Percentiles rank a stretch among this genome's conserved stretches.
Conservation (phyloP, 257 asterid genomes). For the Striga asiatica region DNA sequence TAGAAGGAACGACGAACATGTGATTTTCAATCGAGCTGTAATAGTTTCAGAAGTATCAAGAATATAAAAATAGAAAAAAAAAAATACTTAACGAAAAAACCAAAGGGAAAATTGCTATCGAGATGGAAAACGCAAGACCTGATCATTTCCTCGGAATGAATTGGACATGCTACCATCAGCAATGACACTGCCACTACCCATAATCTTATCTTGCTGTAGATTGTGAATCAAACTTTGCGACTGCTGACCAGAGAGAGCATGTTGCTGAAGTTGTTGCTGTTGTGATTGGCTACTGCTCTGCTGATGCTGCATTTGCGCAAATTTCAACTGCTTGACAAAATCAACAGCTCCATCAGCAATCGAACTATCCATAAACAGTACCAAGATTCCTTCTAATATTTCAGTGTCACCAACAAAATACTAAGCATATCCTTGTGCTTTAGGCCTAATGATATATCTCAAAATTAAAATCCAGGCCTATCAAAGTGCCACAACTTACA, state of each 20-base stretch:
- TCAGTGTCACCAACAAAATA: background rate
- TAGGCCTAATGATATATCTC: background rate
- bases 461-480: background rate
- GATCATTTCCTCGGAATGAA: slow-evolving; percentile 80
- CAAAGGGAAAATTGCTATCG: too few species aligned
- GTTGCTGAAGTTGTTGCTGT: slow-evolving; percentile 75
- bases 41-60: too few species aligned
- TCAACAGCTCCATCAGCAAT: background rate
- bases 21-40: too few species aligned
- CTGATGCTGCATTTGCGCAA: slow-evolving; percentile 66
- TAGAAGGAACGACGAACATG: too few species aligned
- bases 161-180: slow-evolving; percentile 89
- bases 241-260: slow-evolving; percentile 71
- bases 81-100: too few species aligned
- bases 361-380: background rate
- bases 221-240: slow-evolving; percentile 75
- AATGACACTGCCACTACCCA: slow-evolving; percentile 54
- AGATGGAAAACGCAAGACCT: slow-evolving; percentile 51
- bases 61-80: too few species aligned
- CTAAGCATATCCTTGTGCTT: background rate
- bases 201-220: slow-evolving; percentile 74
- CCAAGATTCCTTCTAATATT: background rate
- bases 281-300: slow-evolving; percentile 37
- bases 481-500: background rate
- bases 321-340: slow-evolving; percentile 41